Evolutionary conservation across 257 asterid genomes (phyloP), one percentile per base, ranked within the genome.

Genomic region (Solanum okadae): DNA sequence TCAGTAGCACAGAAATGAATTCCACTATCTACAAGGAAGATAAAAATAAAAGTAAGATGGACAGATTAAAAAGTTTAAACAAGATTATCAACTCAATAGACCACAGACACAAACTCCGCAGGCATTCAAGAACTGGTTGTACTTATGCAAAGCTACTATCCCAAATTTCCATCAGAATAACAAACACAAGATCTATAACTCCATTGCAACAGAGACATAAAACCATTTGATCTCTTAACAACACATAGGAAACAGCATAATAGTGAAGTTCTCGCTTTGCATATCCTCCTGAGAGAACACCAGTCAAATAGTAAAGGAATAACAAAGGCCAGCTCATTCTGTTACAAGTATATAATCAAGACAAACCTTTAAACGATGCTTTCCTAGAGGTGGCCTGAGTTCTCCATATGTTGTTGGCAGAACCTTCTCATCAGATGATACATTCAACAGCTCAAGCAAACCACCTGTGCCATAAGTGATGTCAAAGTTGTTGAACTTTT

Each of bases 301-400:
- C 29, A 49, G 63, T 27, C 25, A 81, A 49, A 29, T 49, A 11
- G 86, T 16, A 81, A 81, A 81, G 86, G 44, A 81, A 46, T 46
- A 81, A 81, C 38, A 49, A 81, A 49, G 82, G 84, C 73, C 67
- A 34, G 72, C 25, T 34, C 5, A 27, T 29, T 85, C 73, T 37
- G 31, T n/a, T 46, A 33, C 73, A 88, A 44, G 52, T 11, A 31
- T 29, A 29, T 13, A 33, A 52, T 84, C 29, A 77, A 67, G 82
- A 84, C 91, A 82, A 88, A 94, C 99, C 99, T 96, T 96, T 89
- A 97, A 90, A 8, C 99, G 98, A 91, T 97, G 96, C 88, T 95
- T 94, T 77, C 99, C 99, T 46, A 97, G 98, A 90, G 99, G 99
- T 59, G 99, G 99, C 91, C 92, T 94, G 89, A 97, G 88, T 92